These are phyloP conservation scores for Backusella parvicylindrica DNA, from an alignment of 192 early-diverging fungal genomes.

Conservation along the genomic window DNA sequence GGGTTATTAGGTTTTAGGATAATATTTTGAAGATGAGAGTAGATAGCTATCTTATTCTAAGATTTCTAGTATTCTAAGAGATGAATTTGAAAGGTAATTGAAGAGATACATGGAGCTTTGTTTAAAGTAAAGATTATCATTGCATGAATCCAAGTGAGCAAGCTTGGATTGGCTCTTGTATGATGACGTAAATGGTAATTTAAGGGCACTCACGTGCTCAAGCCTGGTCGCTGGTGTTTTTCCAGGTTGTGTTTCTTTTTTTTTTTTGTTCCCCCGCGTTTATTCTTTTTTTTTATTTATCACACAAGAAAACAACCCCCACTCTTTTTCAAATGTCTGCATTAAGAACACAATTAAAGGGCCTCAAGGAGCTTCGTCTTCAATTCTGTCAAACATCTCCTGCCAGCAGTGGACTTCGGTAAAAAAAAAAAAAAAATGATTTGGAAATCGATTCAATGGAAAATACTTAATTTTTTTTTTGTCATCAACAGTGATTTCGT, in stretches of 20 bases:
- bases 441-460: neutral
- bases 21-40: no score
- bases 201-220: neutral
- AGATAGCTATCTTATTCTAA: no score
- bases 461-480: neutral
- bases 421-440: conserved; percentile 21
- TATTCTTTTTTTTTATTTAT: conserved; percentile 1
- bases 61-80: no score
- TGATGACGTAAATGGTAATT: neutral
- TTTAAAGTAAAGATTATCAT: no score
- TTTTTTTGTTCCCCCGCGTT: neutral
- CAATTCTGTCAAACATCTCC: conserved; percentile 82
- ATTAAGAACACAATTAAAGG: conserved; percentile 46
- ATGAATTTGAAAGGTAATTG: no score
- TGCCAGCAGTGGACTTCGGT: conserved; percentile 80
- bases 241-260: neutral
- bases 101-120: no score
- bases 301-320: neutral
- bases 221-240: neutral
- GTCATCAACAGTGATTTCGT: conserved; percentile 73
- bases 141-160: neutral
- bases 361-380: conserved; percentile 85
- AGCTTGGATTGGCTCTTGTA: neutral
- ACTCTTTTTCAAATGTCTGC: conserved; percentile 25
- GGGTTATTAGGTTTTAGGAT: no score